A percentile compares a stretch with the other conserved stretches of the same genome.
These are phyloP conservation scores for Trypanosoma melophagium DNA, from an alignment of 208 protist species.

Conservation along the genomic window DNA sequence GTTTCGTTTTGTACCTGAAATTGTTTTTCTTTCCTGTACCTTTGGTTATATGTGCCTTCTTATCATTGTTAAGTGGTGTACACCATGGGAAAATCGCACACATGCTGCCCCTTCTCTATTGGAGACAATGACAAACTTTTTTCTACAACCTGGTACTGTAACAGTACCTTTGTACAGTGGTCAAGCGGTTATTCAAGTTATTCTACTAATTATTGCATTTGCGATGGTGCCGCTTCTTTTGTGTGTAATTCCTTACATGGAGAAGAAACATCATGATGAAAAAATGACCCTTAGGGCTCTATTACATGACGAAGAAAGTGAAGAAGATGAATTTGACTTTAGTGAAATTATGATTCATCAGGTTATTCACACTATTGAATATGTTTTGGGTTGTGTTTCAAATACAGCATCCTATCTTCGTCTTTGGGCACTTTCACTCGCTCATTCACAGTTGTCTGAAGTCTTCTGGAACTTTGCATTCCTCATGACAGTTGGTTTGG, in stretches of 20 bases:
- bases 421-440: slow-evolving; percentile 99
- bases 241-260: slow-evolving; percentile 78
- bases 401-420: slow-evolving; percentile 99
- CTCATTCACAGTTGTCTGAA: slow-evolving; percentile 96
- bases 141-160: slow-evolving; percentile 82
- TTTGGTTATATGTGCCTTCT: slow-evolving; percentile 97
- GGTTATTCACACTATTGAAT: slow-evolving; percentile 99
- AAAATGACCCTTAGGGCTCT: slow-evolving; percentile 1
- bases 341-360: slow-evolving; percentile 96
- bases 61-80: slow-evolving; percentile 97
- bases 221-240: slow-evolving; percentile 84
- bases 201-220: slow-evolving; percentile 74
- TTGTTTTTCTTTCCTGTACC: slow-evolving; percentile 94
- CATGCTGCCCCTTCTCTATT: slow-evolving; percentile 84
- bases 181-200: slow-evolving; percentile 81
- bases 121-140: slow-evolving; percentile 94
- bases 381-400: slow-evolving; percentile 97
- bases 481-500: slow-evolving; percentile 61
- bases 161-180: slow-evolving; percentile 71
- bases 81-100: slow-evolving; percentile 79
- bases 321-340: slow-evolving; percentile 89
- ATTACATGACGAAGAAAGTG: slow-evolving; percentile 28
- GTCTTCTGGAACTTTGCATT: slow-evolving; percentile 91
- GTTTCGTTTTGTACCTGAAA: slow-evolving; percentile 95
- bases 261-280: slow-evolving; percentile 54